These are phyloP conservation scores for Rossbeevera mucosa DNA, from an alignment of 768 basidiomycete species.

Conservation along the genomic window DNA sequence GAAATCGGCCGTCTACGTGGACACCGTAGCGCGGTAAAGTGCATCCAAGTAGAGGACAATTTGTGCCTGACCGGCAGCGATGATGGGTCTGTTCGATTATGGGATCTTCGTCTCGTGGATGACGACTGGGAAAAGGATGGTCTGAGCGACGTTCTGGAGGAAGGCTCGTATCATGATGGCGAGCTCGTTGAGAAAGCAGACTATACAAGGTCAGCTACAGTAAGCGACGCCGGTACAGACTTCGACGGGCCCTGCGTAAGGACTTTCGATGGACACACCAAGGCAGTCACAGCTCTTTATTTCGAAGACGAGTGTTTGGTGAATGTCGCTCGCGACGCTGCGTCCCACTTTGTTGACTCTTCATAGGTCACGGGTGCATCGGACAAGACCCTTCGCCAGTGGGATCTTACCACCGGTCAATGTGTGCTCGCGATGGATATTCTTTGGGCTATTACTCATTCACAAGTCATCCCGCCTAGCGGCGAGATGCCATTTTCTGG, in stretches of 20 bases:
- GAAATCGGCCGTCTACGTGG: slow-evolving; percentile 84
- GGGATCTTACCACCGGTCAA: slow-evolving; percentile 96
- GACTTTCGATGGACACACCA: slow-evolving; percentile 84
- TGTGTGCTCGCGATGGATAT: slow-evolving; percentile 99
- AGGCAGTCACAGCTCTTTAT: slow-evolving; percentile 88
- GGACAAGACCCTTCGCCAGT: slow-evolving; percentile 97
- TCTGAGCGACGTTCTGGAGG: slow-evolving; percentile 61
- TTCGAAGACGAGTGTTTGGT: slow-evolving; percentile 95
- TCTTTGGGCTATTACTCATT: slow-evolving; percentile 97
- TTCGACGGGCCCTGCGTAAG: slow-evolving; percentile 54
- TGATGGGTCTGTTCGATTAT: slow-evolving; percentile 80
- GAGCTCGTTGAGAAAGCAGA: slow-evolving; percentile 38
- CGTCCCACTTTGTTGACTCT: slow-evolving; percentile 13
- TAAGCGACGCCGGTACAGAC: slow-evolving; percentile 41
- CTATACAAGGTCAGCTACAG: slow-evolving; percentile 37
- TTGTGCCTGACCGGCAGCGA: slow-evolving; percentile 87
- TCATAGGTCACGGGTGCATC: slow-evolving; percentile 93
- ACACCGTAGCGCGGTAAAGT: slow-evolving; percentile 78
- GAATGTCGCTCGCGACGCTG: slow-evolving; percentile 24
- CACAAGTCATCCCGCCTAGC: slow-evolving; percentile 45
- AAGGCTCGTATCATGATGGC: slow-evolving; percentile 37
- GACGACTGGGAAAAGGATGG: slow-evolving; percentile 57
- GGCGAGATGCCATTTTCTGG: slow-evolving; percentile 46
- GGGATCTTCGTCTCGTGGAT: slow-evolving; percentile 86
- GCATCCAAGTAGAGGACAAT: slow-evolving; percentile 88